Conservation (phyloP, 805 yeast species). For the Kodamaea jinghongensis region DNA sequence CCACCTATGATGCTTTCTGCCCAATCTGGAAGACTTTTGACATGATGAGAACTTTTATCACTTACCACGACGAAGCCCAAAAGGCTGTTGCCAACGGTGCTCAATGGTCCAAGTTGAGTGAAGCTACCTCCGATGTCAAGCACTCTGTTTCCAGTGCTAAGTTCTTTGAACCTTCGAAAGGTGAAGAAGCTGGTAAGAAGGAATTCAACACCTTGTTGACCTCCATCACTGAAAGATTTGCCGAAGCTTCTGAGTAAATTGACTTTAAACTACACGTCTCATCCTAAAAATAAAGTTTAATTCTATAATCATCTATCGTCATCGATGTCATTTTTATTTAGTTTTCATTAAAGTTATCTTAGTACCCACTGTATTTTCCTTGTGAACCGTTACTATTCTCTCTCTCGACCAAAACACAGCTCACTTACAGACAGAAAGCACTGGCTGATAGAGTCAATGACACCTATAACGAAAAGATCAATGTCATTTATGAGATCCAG, state of each 20-base stretch:
- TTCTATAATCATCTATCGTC: conserved; percentile 10
- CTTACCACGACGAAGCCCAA: conserved; percentile 96
- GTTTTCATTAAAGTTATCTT: conserved; percentile 6
- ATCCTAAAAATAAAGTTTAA: conserved; percentile 7
- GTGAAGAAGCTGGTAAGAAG: conserved; percentile 70
- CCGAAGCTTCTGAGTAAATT: conserved; percentile 87
- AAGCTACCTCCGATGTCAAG: conserved; percentile 85
- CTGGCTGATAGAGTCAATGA: conserved; percentile 3
- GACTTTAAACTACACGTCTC: conserved; percentile 1
- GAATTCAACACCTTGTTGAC: conserved; percentile 76
- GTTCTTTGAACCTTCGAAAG: conserved; percentile 93
- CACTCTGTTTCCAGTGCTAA: conserved; percentile 93
- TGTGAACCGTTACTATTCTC: no score
- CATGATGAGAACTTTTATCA: conserved; percentile 94
- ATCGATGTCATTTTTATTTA: conserved; percentile 10
- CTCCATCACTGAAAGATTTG: conserved; percentile 83
- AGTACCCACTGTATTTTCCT: background rate
- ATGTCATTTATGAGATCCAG: conserved; percentile 5
- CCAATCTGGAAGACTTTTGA: conserved; percentile 98
- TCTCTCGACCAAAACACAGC: background rate
- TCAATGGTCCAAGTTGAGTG: conserved; percentile 88
- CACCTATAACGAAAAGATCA: conserved; percentile 3
- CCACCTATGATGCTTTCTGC: conserved; percentile 97
- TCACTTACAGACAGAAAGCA: conserved; percentile 1
- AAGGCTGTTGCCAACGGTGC: conserved; percentile 94